phyloP scores from a whole-genome alignment of 106 monocot species.

The Dendrobium huoshanense region DNA sequence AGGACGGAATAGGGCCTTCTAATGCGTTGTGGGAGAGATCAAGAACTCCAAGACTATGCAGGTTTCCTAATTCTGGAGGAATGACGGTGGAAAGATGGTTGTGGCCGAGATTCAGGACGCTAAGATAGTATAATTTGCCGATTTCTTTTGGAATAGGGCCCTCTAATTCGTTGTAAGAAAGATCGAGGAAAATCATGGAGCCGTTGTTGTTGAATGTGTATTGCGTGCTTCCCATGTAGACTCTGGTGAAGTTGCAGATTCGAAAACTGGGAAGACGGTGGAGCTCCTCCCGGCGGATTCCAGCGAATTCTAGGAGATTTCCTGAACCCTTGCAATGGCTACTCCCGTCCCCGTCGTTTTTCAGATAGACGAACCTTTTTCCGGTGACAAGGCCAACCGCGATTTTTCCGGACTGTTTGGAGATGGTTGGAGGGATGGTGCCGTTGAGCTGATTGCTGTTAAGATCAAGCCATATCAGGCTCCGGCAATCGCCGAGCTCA shows the following conservation, averaged over 20 bases:
- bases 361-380: slow-evolving; percentile 66
- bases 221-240: slow-evolving; percentile 75
- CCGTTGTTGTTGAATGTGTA: slow-evolving; percentile 96
- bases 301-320: slow-evolving; percentile 76
- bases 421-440: slow-evolving; percentile 40
- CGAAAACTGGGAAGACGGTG: slow-evolving; percentile 34
- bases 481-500: slow-evolving; percentile 84
- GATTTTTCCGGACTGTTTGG: slow-evolving; percentile 74
- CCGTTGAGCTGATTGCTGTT: slow-evolving; percentile 71
- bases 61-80: slow-evolving; percentile 44
- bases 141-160: slow-evolving; percentile 61
- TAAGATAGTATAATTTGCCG: slow-evolving; percentile 64
- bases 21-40: slow-evolving; percentile 79
- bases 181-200: slow-evolving; percentile 83
- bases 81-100: slow-evolving; percentile 60
- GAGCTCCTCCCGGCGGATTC: slow-evolving; percentile 68
- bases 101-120: slow-evolving; percentile 84
- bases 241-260: slow-evolving; percentile 77
- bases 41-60: slow-evolving; percentile 50
- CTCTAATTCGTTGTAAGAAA: slow-evolving; percentile 67
- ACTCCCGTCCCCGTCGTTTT: slow-evolving; percentile 73
- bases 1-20: slow-evolving; percentile 59
- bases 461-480: slow-evolving; percentile 81
- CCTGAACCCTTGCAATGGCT: slow-evolving; percentile 65
- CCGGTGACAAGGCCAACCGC: slow-evolving; percentile 67